phyloP scores from a whole-genome alignment of 768 basidiomycete species.

The Mycena leptocephala region DNA sequence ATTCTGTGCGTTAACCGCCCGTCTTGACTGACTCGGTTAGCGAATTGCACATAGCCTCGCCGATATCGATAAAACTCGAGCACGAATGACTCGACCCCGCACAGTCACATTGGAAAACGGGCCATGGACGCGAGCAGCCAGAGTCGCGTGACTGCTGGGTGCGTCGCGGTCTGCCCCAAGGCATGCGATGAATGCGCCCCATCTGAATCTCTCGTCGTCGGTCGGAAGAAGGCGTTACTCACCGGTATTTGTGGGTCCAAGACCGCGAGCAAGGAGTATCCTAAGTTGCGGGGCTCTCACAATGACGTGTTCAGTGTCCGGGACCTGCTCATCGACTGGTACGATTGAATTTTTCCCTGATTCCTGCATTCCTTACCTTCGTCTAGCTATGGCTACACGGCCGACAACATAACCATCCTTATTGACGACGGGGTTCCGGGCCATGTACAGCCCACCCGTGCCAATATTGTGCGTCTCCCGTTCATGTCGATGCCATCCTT shows the following conservation, averaged over 20 bases:
- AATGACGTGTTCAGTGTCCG: slow-evolving; percentile 15
- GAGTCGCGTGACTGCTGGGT: no score
- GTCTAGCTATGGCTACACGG: slow-evolving; percentile 12
- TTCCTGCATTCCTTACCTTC: background rate
- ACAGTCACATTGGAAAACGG: no score
- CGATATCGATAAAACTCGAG: background rate
- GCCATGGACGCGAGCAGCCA: no score
- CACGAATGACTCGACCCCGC: no score
- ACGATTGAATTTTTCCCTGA: background rate
- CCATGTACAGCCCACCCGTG: slow-evolving; percentile 20
- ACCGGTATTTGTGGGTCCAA: slow-evolving; percentile 1
- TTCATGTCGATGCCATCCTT: background rate
- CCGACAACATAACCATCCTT: slow-evolving; percentile 16
- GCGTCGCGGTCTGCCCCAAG: no score
- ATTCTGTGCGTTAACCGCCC: no score
- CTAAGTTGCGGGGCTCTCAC: slow-evolving; percentile 12
- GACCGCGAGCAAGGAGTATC: background rate
- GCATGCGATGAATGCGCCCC: background rate
- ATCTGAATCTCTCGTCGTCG: background rate
- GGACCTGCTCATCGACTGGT: slow-evolving; percentile 12
- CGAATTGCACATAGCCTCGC: background rate
- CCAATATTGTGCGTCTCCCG: slow-evolving; percentile 4
- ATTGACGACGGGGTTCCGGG: slow-evolving; percentile 9
- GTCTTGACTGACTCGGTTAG: no score
- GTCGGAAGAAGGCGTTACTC: slow-evolving; percentile 25